Evolutionary conservation across 257 asterid genomes (phyloP).

Genomic region (Solanum dulcamara): DNA sequence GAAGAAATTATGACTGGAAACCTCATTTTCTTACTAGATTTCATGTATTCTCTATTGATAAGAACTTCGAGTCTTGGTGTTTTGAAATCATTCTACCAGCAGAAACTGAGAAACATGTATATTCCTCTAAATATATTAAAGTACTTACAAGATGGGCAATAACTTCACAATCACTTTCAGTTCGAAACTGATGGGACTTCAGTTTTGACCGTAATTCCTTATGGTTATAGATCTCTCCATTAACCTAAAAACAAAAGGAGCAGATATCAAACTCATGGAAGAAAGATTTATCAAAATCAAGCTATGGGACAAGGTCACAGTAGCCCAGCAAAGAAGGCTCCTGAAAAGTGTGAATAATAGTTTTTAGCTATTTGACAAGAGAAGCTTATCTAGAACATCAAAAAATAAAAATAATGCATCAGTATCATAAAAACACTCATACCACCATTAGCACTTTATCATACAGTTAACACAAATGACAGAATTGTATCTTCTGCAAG

Average conservation of each 20-base stretch:
- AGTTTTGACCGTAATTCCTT: slow-evolving; percentile 57
- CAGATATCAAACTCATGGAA: slow-evolving; percentile 1
- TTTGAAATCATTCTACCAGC: not conserved
- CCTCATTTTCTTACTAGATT: not conserved
- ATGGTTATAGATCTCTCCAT: slow-evolving; percentile 98
- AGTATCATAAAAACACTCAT: not conserved
- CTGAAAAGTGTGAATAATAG: not conserved
- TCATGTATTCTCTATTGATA: not conserved
- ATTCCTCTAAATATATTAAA: not conserved
- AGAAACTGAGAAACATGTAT: not conserved
- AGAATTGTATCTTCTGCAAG: not conserved
- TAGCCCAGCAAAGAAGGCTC: not conserved
- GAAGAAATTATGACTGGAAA: not conserved
- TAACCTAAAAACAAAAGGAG: slow-evolving; percentile 45
- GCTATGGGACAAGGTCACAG: not conserved
- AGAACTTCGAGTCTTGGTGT: not conserved
- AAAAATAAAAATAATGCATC: not conserved
- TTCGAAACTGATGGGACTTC: slow-evolving; percentile 67
- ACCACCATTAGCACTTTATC: not conserved
- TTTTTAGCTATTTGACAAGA: not conserved
- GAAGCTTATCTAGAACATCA: not conserved
- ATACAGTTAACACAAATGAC: not conserved
- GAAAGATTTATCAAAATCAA: not conserved
- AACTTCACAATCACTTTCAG: slow-evolving; percentile 99
- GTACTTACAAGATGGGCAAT: slow-evolving; percentile 92